These are phyloP conservation scores for Pterocarpus macrocarpus DNA, from an alignment of 306 rosid genomes.

Conservation along the genomic window DNA sequence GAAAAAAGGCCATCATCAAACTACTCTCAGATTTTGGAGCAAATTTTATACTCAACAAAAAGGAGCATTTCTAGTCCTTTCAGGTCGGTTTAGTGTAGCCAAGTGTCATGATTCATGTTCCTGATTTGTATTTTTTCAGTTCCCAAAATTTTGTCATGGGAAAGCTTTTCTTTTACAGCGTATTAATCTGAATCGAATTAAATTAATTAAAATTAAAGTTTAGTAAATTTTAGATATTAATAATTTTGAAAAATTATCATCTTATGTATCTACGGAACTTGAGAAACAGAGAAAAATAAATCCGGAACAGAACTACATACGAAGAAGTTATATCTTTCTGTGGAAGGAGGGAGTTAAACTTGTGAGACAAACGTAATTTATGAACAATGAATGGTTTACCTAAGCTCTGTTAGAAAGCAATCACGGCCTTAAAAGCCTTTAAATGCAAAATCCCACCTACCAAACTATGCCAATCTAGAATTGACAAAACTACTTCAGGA, in stretches of 20 bases:
- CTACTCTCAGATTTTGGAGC: conserved; percentile 30
- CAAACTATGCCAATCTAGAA: conserved; percentile 12
- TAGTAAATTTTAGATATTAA: too few species aligned
- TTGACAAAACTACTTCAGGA: conserved; percentile 6
- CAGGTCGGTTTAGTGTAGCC: neutral
- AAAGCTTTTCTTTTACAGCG: neutral
- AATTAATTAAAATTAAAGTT: too few species aligned
- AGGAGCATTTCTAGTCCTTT: conserved; percentile 9
- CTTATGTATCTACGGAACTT: neutral
- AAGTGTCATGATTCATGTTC: neutral
- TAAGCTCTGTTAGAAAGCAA: conserved; percentile 23
- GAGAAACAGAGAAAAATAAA: neutral
- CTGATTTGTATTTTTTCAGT: neutral
- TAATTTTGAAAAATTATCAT: too few species aligned
- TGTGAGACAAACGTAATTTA: conserved; percentile 4
- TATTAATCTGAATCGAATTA: too few species aligned
- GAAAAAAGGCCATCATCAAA: conserved; percentile 42
- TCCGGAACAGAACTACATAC: neutral
- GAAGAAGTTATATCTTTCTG: neutral
- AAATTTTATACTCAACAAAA: neutral
- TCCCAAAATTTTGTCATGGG: neutral
- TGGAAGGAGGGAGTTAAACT: neutral
- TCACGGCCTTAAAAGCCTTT: conserved; percentile 27
- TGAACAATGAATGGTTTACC: conserved; percentile 30
- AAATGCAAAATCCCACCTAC: conserved; percentile 37